phyloP scores from a whole-genome alignment of 2,329 filamentous ascomycete species.

The Thielaviopsis musarum region DNA sequence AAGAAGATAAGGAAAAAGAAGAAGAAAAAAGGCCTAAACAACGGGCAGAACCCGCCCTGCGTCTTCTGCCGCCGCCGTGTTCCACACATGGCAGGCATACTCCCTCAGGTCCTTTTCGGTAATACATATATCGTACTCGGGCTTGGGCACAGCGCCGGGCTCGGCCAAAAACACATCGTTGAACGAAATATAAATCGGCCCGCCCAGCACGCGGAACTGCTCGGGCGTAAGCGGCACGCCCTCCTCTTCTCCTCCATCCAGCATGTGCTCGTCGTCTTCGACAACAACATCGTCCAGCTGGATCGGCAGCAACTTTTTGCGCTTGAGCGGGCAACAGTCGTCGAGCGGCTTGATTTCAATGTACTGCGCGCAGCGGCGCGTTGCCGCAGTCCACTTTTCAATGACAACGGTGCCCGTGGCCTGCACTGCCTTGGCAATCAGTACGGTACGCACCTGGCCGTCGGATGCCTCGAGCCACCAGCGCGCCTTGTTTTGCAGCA shows the following conservation, averaged over 20 bases:
- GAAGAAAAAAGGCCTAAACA: neutral
- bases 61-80: constrained; percentile 2
- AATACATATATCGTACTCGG: constrained; percentile 5
- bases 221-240: constrained; percentile 12
- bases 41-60: neutral
- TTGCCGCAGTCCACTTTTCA: constrained; percentile 1
- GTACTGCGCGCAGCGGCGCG: neutral
- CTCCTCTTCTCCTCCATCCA: constrained; percentile 5
- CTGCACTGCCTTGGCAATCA: constrained; percentile 6
- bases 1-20: neutral
- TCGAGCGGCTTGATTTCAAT: constrained; percentile 1
- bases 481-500: constrained; percentile 7
- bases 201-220: constrained; percentile 12
- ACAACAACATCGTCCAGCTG: neutral
- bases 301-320: neutral
- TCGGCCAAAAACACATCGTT: constrained; percentile 7
- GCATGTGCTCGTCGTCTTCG: neutral
- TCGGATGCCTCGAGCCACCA: constrained; percentile 10
- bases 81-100: constrained; percentile 6
- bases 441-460: constrained; percentile 1
- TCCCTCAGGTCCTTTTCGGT: constrained; percentile 8
- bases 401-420: constrained; percentile 5
- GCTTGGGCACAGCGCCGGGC: neutral
- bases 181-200: neutral
- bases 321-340: constrained; percentile 6